Base-by-base conservation (phyloP, 2,329 filamentous ascomycete species). In the Aspergillus costaricaensis region DNA sequence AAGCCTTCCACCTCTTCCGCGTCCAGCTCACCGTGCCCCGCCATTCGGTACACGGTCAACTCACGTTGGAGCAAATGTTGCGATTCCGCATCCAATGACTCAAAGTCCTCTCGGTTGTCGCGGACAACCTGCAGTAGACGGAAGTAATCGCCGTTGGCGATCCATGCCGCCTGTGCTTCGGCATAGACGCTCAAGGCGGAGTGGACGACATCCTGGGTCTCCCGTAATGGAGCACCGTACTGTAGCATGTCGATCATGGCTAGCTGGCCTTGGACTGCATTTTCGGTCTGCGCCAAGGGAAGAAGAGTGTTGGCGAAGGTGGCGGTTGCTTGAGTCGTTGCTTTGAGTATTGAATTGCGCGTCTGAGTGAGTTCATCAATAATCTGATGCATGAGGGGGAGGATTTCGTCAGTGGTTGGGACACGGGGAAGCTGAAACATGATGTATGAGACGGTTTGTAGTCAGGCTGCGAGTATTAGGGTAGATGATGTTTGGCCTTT, bases 201-300 rank as follows among this genome's bases (percentile, higher is more conserved):
- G 14, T 55, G 23, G 15, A 55, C 21, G n/a, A 12, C 38, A 6
- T 55, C 39, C 12, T 55, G 52, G 2, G 52, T 55, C 2, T 15
- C 32, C 2, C 12, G 25, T 4, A 23, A 47, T 2, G 52, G 52
- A 4, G 52, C 27, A 2, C 52, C 52, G 6, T 55, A 55, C 27
- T 55, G 52, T 2, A 55, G 23, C 52, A 55, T 55, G 14, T 55
- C 17, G 10, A 55, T 32, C 52, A 55, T 55, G 19, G 17, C 52
- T 9, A 30, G 23, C 14, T 55, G 14, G 23, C 52, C 52, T 14
- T 55, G 52, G n/a, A 55, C 15, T 9, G 38, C 38, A n/a, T 55
- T 44, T 4, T 55, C 52, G 2, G 32, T 36, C 4, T 36, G 32
- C 12, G 52, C 52, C 6, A 55, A 21, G 19, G 47, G 47, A 3